Evolutionary conservation across 2,329 filamentous ascomycete genomes (phyloP), one percentile per base, ranked within the genome.

Genomic region (Stemphylium vesicarium): DNA sequence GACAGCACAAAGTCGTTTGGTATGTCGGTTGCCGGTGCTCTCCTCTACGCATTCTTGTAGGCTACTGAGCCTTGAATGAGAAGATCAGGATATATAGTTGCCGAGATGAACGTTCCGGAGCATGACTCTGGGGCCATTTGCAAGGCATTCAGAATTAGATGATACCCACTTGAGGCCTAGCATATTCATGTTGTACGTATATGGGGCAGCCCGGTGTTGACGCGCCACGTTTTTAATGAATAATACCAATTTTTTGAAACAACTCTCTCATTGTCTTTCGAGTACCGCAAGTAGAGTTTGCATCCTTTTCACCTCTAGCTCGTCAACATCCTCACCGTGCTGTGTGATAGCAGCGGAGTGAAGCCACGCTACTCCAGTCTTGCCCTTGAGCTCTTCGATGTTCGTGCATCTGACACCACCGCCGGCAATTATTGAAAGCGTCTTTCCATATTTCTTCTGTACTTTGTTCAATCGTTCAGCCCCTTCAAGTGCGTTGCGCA

Each of bases 381-480:
- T 60, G 9, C 53, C 41, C 45, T 53, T 69, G 33, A 84, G 55
- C 8, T 49, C 47, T 20, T 56, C 57, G 29, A 82, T 52, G 68
- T 83, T 84, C 4, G 39, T 61, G 18, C 77, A 71, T 42, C 82
- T 73, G 4, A 85, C 75, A 1, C 82, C 80, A 35, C 82, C 82
- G 0, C 82, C 83, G 13, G 80, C 68, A 53, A 85, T 81, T 20
- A 85, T 69, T 0, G 71, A 65, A 29, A 82, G 71, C 26, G 64
- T 72, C 10, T 45, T 71, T 24, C 52, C 59, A 22, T 70, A 73
- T 42, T 48, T 58, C 26, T 61, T 40, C 26, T 76, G 67, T 24
- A 79, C 53, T 36, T 59, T 38, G n/a, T 46, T 53, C 4, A 82
- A 65, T 37, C 48, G 53, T 2, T 71, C 67, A 1, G 67, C 50